Conservation (phyloP, 805 yeast species). For the Nakazawaea wickerhamii region DNA sequence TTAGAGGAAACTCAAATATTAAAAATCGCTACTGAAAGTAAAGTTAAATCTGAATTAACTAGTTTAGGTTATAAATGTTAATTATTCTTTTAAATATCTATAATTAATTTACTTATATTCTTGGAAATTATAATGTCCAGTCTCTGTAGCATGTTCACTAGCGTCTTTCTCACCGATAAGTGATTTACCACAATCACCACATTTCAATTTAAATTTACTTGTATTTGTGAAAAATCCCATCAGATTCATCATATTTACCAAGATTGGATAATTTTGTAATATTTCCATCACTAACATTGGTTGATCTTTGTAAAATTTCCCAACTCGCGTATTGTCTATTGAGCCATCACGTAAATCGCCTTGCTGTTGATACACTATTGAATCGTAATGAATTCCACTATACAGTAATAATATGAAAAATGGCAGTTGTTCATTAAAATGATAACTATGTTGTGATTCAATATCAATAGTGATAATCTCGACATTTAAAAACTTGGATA, state of each 20-base stretch:
- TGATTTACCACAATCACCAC: conserved; percentile 46
- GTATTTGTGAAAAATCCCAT: conserved; percentile 64
- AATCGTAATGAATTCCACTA: conserved; percentile 72
- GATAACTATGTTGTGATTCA: conserved; percentile 51
- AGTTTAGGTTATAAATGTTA: conserved; percentile 54
- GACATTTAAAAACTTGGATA: conserved; percentile 46
- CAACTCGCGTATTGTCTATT: conserved; percentile 28
- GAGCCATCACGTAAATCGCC: conserved; percentile 18
- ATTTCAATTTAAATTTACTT: conserved; percentile 48
- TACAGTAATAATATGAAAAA: conserved; percentile 52
- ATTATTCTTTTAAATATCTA: conserved; percentile 14
- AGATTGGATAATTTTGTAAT: conserved; percentile 29
- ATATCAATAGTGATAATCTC: conserved; percentile 60
- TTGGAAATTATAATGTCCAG: conserved; percentile 60
- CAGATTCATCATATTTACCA: conserved; percentile 41
- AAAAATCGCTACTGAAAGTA: conserved; percentile 82
- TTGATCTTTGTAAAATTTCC: conserved; percentile 36
- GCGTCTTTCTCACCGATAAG: conserved; percentile 64
- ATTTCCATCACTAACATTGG: conserved; percentile 29
- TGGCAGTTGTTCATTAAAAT: conserved; percentile 37
- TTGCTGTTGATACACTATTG: conserved; percentile 37
- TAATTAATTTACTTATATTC: conserved; percentile 31
- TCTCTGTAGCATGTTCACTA: conserved; percentile 53
- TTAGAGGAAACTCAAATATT: conserved; percentile 90
- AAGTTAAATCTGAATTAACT: conserved; percentile 68